Base-by-base conservation (phyloP, 345 rosid genomes). In the Cardiospermum halicacabum region DNA sequence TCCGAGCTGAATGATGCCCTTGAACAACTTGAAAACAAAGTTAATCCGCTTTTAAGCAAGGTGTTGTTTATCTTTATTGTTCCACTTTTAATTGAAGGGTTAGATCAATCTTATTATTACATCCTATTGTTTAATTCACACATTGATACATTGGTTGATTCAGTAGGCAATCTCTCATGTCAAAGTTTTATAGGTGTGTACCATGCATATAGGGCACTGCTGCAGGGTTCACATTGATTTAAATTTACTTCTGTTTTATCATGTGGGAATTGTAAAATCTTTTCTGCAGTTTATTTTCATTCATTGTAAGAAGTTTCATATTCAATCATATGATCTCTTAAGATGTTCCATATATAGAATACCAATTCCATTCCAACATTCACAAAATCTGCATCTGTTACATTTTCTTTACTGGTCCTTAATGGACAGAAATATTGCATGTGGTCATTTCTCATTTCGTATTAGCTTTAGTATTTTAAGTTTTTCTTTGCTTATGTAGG, bases 1-100 rank as follows among this genome's bases (percentile, higher is more conserved):
- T 85, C 91, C 28, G 98, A 93, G 81, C 79, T 93, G 60, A 82
- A 85, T 34, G 82, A 77, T 73, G 78, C 97, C 31, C 67, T 81
- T 18, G 86, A 84, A 37, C 80, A 86, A 80, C 94, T 93, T 75
- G 88, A 88, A 71, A 74, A 45, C 69, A 78, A 79, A 77, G 76
- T 91, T 62, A 82, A 86, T 75, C 97, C 97, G 2, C 73, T 88
- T 53, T 31, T 93, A 69, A 74, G 26, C 69, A 82, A 73, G 96
- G 98, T 92, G 77, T 26, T 53, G 2, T 45, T 60, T 24, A 59
- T 65, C 66, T 53, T 19, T 25, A 34, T 34, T 56, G 11, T 60
- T 45, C 53, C 54, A 8, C 31, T 63, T 43, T 43, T 32, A 24
- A 27, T 27, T 16, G 24, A 59, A 31, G 32, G 65, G 65, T 27